Evolutionary conservation across 2,329 filamentous ascomycete species (phyloP).

Genomic region (Epichloe uncinata): DNA sequence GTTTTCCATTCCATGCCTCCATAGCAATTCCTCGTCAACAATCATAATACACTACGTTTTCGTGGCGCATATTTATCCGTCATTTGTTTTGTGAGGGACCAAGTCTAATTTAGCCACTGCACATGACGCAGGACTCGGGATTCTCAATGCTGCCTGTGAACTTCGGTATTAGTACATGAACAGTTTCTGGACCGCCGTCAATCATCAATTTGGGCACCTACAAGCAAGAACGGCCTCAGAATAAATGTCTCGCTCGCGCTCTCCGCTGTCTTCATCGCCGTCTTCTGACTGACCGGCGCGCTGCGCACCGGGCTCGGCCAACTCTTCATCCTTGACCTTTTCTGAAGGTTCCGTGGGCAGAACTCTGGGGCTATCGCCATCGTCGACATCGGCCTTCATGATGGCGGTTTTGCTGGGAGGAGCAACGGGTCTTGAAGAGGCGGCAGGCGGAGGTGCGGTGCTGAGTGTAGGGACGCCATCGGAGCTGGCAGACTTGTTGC

Average conservation of each 20-base stretch:
- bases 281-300: conserved; percentile 54
- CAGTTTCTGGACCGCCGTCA: neutral
- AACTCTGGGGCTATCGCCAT: conserved; percentile 68
- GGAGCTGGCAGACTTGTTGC: conserved; percentile 23
- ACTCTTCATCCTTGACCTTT: conserved; percentile 50
- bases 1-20: conserved; percentile 13
- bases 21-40: conserved; percentile 17
- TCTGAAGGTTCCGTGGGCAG: conserved; percentile 58
- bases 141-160: conserved; percentile 80
- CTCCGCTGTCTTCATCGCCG: conserved; percentile 53
- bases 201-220: conserved; percentile 30
- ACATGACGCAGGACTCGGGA: conserved; percentile 91
- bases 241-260: conserved; percentile 84
- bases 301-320: conserved; percentile 43
- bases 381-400: conserved; percentile 65
- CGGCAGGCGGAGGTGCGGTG: conserved; percentile 48
- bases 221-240: conserved; percentile 83
- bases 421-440: conserved; percentile 30
- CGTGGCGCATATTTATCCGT: neutral
- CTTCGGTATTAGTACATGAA: conserved; percentile 3
- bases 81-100: conserved; percentile 2
- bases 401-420: conserved; percentile 48
- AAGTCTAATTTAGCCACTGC: conserved; percentile 59
- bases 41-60: conserved; percentile 15
- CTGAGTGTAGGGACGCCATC: conserved; percentile 59